Conservation (phyloP, 176 grass and related monocot species). For the Raddia guianensis region DNA sequence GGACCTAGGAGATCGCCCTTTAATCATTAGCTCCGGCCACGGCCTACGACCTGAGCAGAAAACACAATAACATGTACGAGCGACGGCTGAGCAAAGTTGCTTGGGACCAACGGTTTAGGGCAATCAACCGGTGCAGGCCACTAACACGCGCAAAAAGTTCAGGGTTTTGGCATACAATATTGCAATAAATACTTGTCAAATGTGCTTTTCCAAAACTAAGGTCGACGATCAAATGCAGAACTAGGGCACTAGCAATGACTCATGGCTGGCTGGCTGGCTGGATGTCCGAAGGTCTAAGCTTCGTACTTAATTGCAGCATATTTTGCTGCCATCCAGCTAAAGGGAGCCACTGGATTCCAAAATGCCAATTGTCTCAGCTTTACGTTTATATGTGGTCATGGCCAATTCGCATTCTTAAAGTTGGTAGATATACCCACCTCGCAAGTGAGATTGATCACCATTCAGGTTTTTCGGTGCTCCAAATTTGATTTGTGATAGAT, state of each 20-base stretch:
- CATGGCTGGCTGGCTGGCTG: background rate
- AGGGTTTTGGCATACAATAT: conserved; percentile 20
- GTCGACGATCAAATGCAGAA: conserved; percentile 37
- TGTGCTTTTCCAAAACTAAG: conserved; percentile 33
- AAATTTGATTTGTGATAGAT: conserved; percentile 29
- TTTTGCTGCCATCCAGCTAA: conserved; percentile 45
- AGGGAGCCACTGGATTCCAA: background rate
- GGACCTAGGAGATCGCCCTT: conserved; percentile 41
- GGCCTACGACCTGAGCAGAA: conserved; percentile 29
- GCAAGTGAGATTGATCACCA: background rate
- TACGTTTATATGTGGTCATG: background rate
- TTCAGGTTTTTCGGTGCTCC: conserved; percentile 35
- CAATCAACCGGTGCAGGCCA: conserved; percentile 26
- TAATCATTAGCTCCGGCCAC: conserved; percentile 36
- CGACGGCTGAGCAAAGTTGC: conserved; percentile 12
- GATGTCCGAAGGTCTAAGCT: conserved; percentile 28
- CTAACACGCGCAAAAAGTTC: conserved; percentile 19
- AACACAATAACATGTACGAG: conserved; percentile 16
- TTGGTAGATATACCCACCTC: conserved; percentile 32
- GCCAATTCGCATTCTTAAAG: conserved; percentile 17
- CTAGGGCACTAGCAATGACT: conserved; percentile 28
- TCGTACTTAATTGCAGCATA: conserved; percentile 48
- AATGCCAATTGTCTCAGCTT: background rate
- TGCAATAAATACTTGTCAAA: conserved; percentile 45
- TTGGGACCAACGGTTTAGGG: conserved; percentile 37